Evolutionary conservation across 352 stramenopile species (phyloP).

Genomic region (Elongisporangium anandrum): DNA sequence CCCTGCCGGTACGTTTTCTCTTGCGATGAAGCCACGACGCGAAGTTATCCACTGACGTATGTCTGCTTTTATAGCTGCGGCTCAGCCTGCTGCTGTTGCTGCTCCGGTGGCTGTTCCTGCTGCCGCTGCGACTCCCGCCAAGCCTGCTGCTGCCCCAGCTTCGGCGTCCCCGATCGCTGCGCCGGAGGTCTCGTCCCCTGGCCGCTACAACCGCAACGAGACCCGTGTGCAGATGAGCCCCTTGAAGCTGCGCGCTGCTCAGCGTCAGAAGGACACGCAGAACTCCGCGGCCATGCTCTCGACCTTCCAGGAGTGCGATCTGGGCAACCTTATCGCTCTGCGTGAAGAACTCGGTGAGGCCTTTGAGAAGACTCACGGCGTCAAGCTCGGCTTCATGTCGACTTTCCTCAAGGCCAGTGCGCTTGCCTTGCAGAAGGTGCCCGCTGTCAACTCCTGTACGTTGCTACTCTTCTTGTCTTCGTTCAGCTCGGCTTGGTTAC

Average conservation of each 20-base stretch:
- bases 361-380: conserved; percentile 96
- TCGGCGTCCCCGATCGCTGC: conserved; percentile 8
- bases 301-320: conserved; percentile 99
- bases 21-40: conserved; percentile 8
- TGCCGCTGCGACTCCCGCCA: conserved; percentile 15
- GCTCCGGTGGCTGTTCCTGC: conserved; percentile 3
- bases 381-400: conserved; percentile 99
- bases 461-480: conserved; percentile 3
- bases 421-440: conserved; percentile 89
- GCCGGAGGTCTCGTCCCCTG: conserved; percentile 7
- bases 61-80: conserved; percentile 3
- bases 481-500: conserved; percentile 1
- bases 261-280: conserved; percentile 97
- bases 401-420: conserved; percentile 97
- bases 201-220: conserved; percentile 61
- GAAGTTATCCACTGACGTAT: conserved; percentile 33
- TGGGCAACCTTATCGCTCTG: conserved; percentile 94
- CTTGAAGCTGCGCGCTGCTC: conserved; percentile 93
- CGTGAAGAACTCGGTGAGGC: conserved; percentile 88
- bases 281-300: conserved; percentile 98
- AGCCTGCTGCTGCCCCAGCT: conserved; percentile 23
- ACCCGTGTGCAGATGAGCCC: conserved; percentile 93
- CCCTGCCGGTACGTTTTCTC: background rate
- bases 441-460: conserved; percentile 95
- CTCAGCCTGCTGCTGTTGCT: conserved; percentile 11